Base-by-base conservation (phyloP, 2,329 filamentous ascomycete species). In the Penicillium sp. region DNA sequence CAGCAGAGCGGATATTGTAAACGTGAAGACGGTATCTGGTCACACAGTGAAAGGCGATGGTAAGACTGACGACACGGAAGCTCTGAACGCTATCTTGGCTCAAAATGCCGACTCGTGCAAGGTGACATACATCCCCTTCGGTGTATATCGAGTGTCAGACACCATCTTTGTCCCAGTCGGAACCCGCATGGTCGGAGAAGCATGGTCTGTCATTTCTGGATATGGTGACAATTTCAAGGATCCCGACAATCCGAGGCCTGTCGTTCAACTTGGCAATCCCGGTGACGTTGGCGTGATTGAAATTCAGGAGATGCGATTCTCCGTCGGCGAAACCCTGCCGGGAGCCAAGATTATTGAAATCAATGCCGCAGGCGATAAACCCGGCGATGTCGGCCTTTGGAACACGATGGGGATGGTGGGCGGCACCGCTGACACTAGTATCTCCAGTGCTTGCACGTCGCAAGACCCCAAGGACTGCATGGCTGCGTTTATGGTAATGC, bases 131-230 rank as follows among this genome's bases (percentile, higher is more conserved):
- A 67, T 73, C 50, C 70, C 70, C 4, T 66, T 64, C 14, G 70
- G 70, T 31, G 63, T 69, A 0, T 73, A 82, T 58, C 64, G 78
- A 7, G 76, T 81, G 13, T 75, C 69, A 1, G 70, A 76, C 34
- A 82, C 80, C 0, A 63, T 82, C 24, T 63, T 69, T n/a, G 66
- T 82, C 29, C 80, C 80, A 0, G 66, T 72, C 6, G 76, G 79
- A 14, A 79, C 80, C 2, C 75, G 77, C 2, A 78, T 86, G 35
- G 73, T 82, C 7, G 84, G 84, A 31, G 80, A 85, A 65, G 79
- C 76, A 2, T 83, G 81, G 75, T 74, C 81, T 8, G 73, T 74
- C 5, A 82, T 82, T 66, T 78, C 75, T 3, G 82, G 74, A 10
- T 71, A 69, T 3, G 83, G 83, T 2, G 56, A 66, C 56, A 76